Conservation (phyloP, 352 stramenopile genomes). For the Globisporangium canariense region DNA sequence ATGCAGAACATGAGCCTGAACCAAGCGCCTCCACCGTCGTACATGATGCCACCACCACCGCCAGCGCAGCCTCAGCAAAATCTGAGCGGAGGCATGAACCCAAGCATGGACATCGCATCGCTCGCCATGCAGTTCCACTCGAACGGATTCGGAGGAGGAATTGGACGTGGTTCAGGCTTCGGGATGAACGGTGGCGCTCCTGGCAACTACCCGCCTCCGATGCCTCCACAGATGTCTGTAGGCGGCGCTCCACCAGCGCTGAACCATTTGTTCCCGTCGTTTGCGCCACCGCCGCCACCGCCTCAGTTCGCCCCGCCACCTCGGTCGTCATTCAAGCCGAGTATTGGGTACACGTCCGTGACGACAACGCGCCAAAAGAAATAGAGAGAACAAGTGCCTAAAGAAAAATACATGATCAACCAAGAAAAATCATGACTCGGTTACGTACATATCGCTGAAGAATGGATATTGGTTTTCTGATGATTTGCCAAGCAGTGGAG, state of each 20-base stretch:
- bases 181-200: conserved; percentile 12
- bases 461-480: too few species aligned
- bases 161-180: conserved; percentile 21
- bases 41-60: conserved; percentile 27
- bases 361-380: conserved; percentile 63
- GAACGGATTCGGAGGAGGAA: conserved; percentile 8
- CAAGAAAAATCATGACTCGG: too few species aligned
- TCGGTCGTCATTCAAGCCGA: conserved; percentile 59
- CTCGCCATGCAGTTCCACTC: conserved; percentile 82
- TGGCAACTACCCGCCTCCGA: conserved; percentile 19
- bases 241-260: neutral
- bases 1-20: conserved; percentile 21
- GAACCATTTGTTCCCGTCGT: conserved; percentile 37
- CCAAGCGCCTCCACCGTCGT: conserved; percentile 22
- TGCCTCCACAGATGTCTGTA: conserved; percentile 28
- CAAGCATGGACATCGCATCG: conserved; percentile 51
- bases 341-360: conserved; percentile 75
- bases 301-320: conserved; percentile 29
- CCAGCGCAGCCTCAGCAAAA: conserved; percentile 20
- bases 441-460: neutral
- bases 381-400: conserved; percentile 20
- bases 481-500: too few species aligned
- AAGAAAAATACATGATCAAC: neutral
- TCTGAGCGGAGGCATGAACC: conserved; percentile 12
- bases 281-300: conserved; percentile 28